Conservation (phyloP, 75 land plant species). For the Pinus albicaulis region DNA sequence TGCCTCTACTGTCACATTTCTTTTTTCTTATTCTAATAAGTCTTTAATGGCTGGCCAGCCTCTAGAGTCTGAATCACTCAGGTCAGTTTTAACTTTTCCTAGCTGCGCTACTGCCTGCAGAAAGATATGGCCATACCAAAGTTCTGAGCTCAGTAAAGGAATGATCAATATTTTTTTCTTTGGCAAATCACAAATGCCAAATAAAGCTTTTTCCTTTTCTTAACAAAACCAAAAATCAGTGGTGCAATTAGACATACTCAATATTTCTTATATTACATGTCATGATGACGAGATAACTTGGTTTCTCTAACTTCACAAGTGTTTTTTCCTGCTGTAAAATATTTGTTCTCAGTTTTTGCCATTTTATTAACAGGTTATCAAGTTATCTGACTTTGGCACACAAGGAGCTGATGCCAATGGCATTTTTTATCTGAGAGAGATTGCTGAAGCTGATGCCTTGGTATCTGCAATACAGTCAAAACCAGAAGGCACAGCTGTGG, state of each 20-base stretch:
- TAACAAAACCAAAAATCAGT: neutral
- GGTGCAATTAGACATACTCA: neutral
- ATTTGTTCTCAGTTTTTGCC: neutral
- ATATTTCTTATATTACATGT: neutral
- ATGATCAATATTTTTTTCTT: too few relatives aligned
- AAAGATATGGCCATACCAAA: too few relatives aligned
- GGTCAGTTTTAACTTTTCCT: too few relatives aligned
- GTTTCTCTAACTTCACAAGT: neutral
- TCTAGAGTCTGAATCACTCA: too few relatives aligned
- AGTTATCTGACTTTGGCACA: slow-evolving; percentile 79
- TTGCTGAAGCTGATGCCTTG: slow-evolving; percentile 91
- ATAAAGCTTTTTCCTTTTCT: neutral
- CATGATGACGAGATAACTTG: neutral
- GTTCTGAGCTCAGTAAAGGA: too few relatives aligned
- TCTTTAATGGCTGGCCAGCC: too few relatives aligned
- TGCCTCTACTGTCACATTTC: too few relatives aligned
- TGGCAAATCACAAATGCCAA: neutral
- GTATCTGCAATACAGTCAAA: slow-evolving; percentile 66
- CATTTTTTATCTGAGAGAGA: slow-evolving; percentile 88
- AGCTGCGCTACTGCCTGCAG: too few relatives aligned
- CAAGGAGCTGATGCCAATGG: slow-evolving; percentile 97
- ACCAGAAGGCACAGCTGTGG: slow-evolving; percentile 73
- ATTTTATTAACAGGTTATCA: slow-evolving; percentile 58
- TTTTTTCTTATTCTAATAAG: too few relatives aligned
- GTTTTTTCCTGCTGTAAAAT: neutral